Evolutionary conservation across 164 flowering plant species (phyloP), one percentile per base, ranked within the genome.

Genomic region (Liriodendron chinense): DNA sequence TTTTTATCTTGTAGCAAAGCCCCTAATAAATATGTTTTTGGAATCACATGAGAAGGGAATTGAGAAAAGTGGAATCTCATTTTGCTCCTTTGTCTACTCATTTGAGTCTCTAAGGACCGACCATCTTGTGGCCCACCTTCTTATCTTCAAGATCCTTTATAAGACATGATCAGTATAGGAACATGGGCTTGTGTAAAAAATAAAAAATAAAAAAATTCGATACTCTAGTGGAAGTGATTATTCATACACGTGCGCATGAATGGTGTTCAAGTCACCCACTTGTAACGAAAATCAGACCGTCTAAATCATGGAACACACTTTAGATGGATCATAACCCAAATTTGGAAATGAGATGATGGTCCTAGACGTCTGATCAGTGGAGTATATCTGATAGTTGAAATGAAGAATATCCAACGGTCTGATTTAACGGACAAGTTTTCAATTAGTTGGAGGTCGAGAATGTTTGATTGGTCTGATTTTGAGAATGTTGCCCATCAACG

Each of bases 21-120:
- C 8, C 10, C 26, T 50, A 70, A 74, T 69, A 43, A 75, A 59
- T 68, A 75, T 21, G 72, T 74, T 74, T 61, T 74, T 74, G 76
- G 76, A 74, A 74, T 67, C 72, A 57, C 22, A 22, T 34, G 43
- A 23, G 49, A 8, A 12, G 20, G 5, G 24, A 61, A 69, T 13
- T 20, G 56, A 68, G 18, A 16, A 23, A 57, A 69, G 7, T 24
- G 73, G 47, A 43, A 34, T 34, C 43, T 75, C 68, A 43, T 62
- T 25, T 16, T 69, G 68, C 23, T 49, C 69, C 72, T 47, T 64
- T 75, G 73, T 47, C 77, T 75, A 43, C 72, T 43, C 63, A 7
- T 26, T 26, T 21, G 16, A 64, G 26, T 5, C 67, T 61, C 24
- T 22, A 64, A 64, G 24, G 53, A 5, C 2, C 28, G 16, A 49